Base-by-base conservation (phyloP, 2,329 filamentous ascomycete species). In the Nothomitra cinnamomea region DNA sequence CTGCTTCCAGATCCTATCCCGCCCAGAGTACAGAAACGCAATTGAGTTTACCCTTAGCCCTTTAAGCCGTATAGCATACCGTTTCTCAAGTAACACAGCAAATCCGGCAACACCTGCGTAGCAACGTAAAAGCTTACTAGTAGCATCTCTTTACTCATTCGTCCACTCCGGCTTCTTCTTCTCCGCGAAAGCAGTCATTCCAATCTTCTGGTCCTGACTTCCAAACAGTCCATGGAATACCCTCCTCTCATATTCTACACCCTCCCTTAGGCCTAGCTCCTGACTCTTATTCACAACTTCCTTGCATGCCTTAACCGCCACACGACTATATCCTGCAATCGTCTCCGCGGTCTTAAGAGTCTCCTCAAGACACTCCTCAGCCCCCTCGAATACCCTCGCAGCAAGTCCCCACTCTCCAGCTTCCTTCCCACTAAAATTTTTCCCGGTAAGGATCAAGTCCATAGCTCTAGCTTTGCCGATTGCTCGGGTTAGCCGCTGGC, bases 231-330 rank as follows among this genome's bases (percentile, higher is more conserved):
- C 78, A 69, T 98, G 92, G 74, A 98, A 98, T 35, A 96, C 76
- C 53, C 89, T 79, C 64, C 92, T 77, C 77, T 98, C 92, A 69
- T 81, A 96, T 71, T 98, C 92, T 1, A 98, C 85, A 13, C 92
- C 92, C 63, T 96, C 92, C 60, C 85, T 74, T 56, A 98, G 71
- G 2, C 83, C 75, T 60, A 95, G 70, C 62, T 98, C 92, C 74
- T 96, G 89, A 68, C 88, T 95, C 81, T 95, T 96, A 67, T 96
- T 95, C 54, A 98, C 90, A n/a, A 92, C 90, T 74, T 98, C 92
- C 76, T 98, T 98, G 55, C 79, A 83, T 10, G 85, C 92, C 70
- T 87, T 81, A 55, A 94, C 80, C 1, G 90, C 85, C n/a, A 98
- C 83, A 64, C 77, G 80, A 52, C 85, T 89, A 69, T 92, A 87